Percentiles rank a stretch among this genome's conserved stretches.
Evolutionary conservation across 2,329 filamentous ascomycete species (phyloP).

Genomic region (Arthrobotrys sinensis): DNA sequence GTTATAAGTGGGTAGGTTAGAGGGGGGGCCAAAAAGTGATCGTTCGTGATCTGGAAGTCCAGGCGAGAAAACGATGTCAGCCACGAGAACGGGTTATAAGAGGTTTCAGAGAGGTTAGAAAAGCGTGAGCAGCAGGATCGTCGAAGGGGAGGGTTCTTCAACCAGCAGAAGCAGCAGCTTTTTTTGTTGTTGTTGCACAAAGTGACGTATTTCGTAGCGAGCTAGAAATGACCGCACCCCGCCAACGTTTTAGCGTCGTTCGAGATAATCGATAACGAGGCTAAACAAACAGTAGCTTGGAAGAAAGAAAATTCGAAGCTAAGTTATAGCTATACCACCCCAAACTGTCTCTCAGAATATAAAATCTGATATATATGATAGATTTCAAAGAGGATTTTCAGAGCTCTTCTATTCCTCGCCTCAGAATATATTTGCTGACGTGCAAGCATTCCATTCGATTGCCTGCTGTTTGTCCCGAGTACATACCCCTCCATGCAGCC

Average conservation of each 20-base stretch:
- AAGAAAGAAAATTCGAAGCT: too few species aligned
- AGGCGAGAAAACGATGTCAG: not conserved
- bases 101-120: not conserved
- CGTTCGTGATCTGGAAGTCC: conserved; percentile 4
- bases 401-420: not conserved
- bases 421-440: conserved; percentile 16
- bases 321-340: too few species aligned
- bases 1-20: not conserved
- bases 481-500: conserved; percentile 47
- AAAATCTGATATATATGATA: not conserved
- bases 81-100: not conserved
- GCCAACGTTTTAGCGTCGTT: not conserved
- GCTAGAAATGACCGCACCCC: conserved; percentile 19
- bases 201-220: conserved; percentile 49
- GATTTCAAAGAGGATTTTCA: not conserved
- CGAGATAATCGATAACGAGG: not conserved
- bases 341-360: not conserved
- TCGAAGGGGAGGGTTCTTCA: too few species aligned
- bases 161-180: not conserved
- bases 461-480: not conserved
- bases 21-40: not conserved
- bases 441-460: conserved; percentile 30
- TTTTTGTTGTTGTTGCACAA: conserved; percentile 47
- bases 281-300: too few species aligned
- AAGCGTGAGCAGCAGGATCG: not conserved